A percentile compares a stretch with the other conserved stretches of the same genome.
These are phyloP conservation scores for Medicago ruthenica DNA, from an alignment of 306 rosid species.

Conservation along the genomic window DNA sequence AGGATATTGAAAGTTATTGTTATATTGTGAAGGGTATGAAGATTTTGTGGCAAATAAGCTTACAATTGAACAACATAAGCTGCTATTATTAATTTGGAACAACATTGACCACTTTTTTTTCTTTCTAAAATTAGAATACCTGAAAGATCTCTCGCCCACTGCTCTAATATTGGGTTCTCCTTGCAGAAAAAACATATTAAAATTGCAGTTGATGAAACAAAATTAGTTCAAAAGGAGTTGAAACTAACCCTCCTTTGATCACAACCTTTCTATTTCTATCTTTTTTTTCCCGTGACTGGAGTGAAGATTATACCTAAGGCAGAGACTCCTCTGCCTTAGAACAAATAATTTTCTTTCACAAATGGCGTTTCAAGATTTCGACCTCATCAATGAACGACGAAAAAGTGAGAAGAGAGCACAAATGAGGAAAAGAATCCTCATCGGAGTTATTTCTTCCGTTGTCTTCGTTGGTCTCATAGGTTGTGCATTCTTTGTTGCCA, in stretches of 20 bases:
- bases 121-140: conserved; percentile 53
- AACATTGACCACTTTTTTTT: conserved; percentile 38
- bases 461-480: conserved; percentile 50
- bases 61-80: conserved; percentile 19
- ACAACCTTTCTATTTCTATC: conserved; percentile 28
- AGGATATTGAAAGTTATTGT: conserved; percentile 26
- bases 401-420: conserved; percentile 59
- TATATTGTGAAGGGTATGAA: not conserved
- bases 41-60: conserved; percentile 45
- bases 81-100: not conserved
- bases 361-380: conserved; percentile 95
- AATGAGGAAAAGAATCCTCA: conserved; percentile 51
- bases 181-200: conserved; percentile 27
- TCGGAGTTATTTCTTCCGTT: conserved; percentile 48
- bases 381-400: conserved; percentile 69
- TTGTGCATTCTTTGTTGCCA: conserved; percentile 41
- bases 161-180: not conserved
- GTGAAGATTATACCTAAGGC: conserved; percentile 67
- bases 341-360: not conserved
- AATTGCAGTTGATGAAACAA: conserved; percentile 22
- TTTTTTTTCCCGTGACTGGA: conserved; percentile 26
- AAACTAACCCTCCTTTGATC: not conserved
- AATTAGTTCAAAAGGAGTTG: conserved; percentile 26
- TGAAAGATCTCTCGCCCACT: conserved; percentile 66
- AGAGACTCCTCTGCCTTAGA: conserved; percentile 92